Evolutionary conservation across 176 grass and related monocot genomes (phyloP), one percentile per base, ranked within the genome.

Genomic region (Miscanthus lutarioriparius): DNA sequence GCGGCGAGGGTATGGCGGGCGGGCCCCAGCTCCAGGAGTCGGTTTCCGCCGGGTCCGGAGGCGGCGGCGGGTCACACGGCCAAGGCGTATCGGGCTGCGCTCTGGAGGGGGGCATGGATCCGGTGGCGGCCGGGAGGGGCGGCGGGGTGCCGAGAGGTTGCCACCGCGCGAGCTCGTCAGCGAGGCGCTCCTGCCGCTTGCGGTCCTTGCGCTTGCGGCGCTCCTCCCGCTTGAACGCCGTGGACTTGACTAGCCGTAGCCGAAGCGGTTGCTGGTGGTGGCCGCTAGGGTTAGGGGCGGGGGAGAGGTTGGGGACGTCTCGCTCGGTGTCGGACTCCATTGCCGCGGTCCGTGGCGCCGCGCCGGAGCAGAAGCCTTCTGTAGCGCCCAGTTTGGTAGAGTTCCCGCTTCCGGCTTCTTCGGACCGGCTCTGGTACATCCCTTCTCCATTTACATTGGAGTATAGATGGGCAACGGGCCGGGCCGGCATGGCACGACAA

Each of bases 181-280:
- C 80, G 43, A 92, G 85, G 51, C 44, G 79, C 10, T 90, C 83
- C 82, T 80, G 87, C 36, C 79, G 64, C 78, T 94, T 94, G 73
- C 90, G 85, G 43, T 90, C 87, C 82, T 89, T 92, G 83, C 85
- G 92, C 84, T 69, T 90, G 67, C 89, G 90, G 78, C 92, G 87
- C 81, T 94, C 92, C 63, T 94, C 92, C 17, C 92, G 84, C 87
- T 92, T 95, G 92, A 95, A 95, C 28, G 87, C 92, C 45, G 67
- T 86, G 25, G 92, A 92, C 75, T 88, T 95, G 70, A 67, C 80
- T 54, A 88, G 35, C 22, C 87, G 81, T 54, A 88, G 35, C 22
- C 87, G 81, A 75, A 90, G 49, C 59, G 72, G 28, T 32, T 79
- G 25, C 36, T 20, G 76, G 37, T 74, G 40, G 78, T 16, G 77